A percentile compares a stretch with the other conserved stretches of the same genome.
Conservation (phyloP, 495 filamentous ascomycete species). For the Hypoxylon intermedium region DNA sequence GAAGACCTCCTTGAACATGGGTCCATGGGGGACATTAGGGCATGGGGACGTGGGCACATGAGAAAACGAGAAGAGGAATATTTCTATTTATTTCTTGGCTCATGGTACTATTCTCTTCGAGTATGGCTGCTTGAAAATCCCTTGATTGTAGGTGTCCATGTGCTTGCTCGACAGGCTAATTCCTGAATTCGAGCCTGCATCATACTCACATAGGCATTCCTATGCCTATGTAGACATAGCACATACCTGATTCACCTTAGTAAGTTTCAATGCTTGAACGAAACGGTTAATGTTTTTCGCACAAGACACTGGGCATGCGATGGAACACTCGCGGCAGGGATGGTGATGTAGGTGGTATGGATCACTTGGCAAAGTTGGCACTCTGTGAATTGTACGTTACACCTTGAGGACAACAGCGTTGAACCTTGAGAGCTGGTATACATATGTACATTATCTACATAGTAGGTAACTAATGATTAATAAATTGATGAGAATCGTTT, state of each 20-base stretch:
- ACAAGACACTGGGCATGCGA: slow-evolving; percentile 26
- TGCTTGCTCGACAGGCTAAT: slow-evolving; percentile 23
- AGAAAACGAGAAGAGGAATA: slow-evolving; percentile 15
- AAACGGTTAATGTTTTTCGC: slow-evolving; percentile 21
- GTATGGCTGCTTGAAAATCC: neutral
- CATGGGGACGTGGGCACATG: too few species aligned
- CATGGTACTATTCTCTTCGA: slow-evolving; percentile 2
- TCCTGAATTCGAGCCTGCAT: too few species aligned
- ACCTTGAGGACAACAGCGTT: slow-evolving; percentile 31
- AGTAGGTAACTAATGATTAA: too few species aligned
- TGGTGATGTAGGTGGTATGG: slow-evolving; percentile 37
- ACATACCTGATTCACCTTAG: slow-evolving; percentile 15
- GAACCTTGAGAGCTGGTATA: slow-evolving; percentile 17
- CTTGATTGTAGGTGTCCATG: slow-evolving; percentile 23
- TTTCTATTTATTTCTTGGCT: slow-evolving; percentile 8
- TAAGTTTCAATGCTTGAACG: slow-evolving; percentile 28
- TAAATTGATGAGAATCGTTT: slow-evolving; percentile 29
- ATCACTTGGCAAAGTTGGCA: slow-evolving; percentile 32
- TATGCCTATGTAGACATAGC: neutral
- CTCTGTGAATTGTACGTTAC: slow-evolving; percentile 20
- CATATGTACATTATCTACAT: too few species aligned
- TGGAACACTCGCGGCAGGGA: slow-evolving; percentile 31
- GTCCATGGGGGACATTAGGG: neutral
- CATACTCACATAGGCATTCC: too few species aligned
- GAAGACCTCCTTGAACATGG: slow-evolving; percentile 16